Evolutionary conservation across 495 filamentous ascomycete genomes (phyloP).

Genomic region (Xanthoparmelia taractica): DNA sequence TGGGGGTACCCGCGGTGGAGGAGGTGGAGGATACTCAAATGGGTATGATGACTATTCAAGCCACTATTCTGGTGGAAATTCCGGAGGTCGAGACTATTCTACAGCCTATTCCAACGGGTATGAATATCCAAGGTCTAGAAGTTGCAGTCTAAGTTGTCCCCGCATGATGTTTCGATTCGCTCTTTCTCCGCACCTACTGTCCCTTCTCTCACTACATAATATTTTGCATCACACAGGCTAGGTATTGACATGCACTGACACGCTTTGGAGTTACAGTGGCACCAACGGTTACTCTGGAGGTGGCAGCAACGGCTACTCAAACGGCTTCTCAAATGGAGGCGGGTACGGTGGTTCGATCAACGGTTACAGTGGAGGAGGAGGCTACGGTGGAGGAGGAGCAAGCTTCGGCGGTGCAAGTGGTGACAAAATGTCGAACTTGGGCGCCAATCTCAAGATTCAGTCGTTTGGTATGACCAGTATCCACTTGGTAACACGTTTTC

Average conservation of each 20-base stretch:
- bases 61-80: conserved; percentile 22
- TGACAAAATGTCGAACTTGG: conserved; percentile 91
- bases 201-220: not conserved
- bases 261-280: conserved; percentile 35
- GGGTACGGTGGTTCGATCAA: conserved; percentile 34
- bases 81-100: conserved; percentile 25
- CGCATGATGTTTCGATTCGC: conserved; percentile 17
- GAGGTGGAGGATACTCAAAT: conserved; percentile 39
- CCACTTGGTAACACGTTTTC: conserved; percentile 6
- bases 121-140: conserved; percentile 29
- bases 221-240: not conserved
- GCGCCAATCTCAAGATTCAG: conserved; percentile 75
- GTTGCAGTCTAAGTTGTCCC: conserved; percentile 23
- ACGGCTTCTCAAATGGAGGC: conserved; percentile 41
- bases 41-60: conserved; percentile 33
- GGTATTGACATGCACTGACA: conserved; percentile 23
- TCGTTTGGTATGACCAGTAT: conserved; percentile 62
- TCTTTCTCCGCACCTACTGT: conserved; percentile 6
- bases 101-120: conserved; percentile 34
- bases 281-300: conserved; percentile 36
- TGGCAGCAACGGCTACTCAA: conserved; percentile 43
- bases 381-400: conserved; percentile 43
- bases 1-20: conserved; percentile 39
- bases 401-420: conserved; percentile 53
- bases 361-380: conserved; percentile 38